These are phyloP conservation scores for Diaporthe sp. DNA, from an alignment of 2,329 filamentous ascomycete genomes.

Conservation along the genomic window DNA sequence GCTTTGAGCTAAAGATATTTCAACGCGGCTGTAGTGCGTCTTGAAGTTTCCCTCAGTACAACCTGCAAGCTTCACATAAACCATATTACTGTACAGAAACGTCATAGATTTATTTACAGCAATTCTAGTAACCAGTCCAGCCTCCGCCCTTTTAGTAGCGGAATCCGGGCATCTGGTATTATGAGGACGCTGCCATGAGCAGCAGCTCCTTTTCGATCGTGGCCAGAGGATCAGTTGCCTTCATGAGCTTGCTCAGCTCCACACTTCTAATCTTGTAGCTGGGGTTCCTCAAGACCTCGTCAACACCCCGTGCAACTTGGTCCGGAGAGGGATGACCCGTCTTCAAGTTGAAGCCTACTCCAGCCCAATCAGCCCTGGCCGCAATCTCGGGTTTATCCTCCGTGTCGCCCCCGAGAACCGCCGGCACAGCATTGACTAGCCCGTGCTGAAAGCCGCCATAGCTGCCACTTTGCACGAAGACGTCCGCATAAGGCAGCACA, in stretches of 20 bases:
- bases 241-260: constrained; percentile 43
- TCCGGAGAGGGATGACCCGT: constrained; percentile 51
- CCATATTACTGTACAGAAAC: neutral
- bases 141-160: neutral
- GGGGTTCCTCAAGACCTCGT: constrained; percentile 48
- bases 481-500: constrained; percentile 57
- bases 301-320: constrained; percentile 49
- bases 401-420: constrained; percentile 59
- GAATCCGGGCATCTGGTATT: neutral
- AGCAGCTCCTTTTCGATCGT: constrained; percentile 15
- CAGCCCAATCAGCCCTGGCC: constrained; percentile 57
- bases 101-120: neutral
- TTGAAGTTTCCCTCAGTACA: neutral
- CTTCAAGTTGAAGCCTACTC: constrained; percentile 59
- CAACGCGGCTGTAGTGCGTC: neutral
- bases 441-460: constrained; percentile 62
- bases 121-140: neutral
- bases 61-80: neutral
- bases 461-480: constrained; percentile 64
- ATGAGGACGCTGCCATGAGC: neutral
- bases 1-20: neutral
- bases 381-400: constrained; percentile 59
- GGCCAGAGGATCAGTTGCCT: neutral
- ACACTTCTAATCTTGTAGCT: constrained; percentile 50
- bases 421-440: constrained; percentile 59